Percentiles rank a stretch among this genome's conserved stretches.
Evolutionary conservation across 2,329 filamentous ascomycete genomes (phyloP).

Genomic region (Esteya vermicola): DNA sequence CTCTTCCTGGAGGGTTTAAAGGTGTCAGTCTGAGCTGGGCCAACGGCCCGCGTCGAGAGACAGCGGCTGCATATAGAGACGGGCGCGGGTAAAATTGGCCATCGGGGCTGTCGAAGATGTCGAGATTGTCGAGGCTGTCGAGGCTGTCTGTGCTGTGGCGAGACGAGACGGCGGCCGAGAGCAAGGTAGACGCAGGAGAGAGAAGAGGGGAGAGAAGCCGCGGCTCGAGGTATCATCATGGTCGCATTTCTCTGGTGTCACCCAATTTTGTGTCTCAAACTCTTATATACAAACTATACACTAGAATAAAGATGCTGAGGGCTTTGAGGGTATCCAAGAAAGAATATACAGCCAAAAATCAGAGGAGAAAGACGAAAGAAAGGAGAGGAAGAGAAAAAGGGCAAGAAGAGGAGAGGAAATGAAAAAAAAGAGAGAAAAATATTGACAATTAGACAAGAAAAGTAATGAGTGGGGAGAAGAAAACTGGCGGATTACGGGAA

Average conservation of each 20-base stretch:
- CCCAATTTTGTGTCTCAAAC: too few species aligned
- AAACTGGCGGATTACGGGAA: too few species aligned
- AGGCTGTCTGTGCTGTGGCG: not conserved
- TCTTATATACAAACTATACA: too few species aligned
- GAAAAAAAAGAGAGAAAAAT: not conserved
- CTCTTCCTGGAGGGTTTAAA: too few species aligned
- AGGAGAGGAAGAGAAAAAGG: not conserved
- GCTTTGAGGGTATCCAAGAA: too few species aligned
- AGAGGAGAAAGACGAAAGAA: not conserved
- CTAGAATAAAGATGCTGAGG: too few species aligned
- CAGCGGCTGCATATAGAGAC: slow-evolving; percentile 9
- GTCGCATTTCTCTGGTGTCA: not conserved
- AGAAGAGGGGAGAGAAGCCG: not conserved
- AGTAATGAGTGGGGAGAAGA: too few species aligned
- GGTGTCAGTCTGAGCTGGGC: too few species aligned
- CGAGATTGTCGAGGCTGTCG: slow-evolving; percentile 1
- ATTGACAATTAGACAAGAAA: not conserved
- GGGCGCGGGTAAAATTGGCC: too few species aligned
- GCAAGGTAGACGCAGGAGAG: not conserved
- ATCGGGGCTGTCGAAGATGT: not conserved
- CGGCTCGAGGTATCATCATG: too few species aligned
- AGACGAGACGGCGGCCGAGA: slow-evolving; percentile 1
- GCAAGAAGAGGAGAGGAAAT: not conserved
- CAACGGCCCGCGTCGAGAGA: slow-evolving; percentile 2
- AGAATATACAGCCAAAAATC: not conserved